These are phyloP conservation scores for Aureobasidium sp. DNA, from an alignment of 2,329 filamentous ascomycete species.

Conservation along the genomic window DNA sequence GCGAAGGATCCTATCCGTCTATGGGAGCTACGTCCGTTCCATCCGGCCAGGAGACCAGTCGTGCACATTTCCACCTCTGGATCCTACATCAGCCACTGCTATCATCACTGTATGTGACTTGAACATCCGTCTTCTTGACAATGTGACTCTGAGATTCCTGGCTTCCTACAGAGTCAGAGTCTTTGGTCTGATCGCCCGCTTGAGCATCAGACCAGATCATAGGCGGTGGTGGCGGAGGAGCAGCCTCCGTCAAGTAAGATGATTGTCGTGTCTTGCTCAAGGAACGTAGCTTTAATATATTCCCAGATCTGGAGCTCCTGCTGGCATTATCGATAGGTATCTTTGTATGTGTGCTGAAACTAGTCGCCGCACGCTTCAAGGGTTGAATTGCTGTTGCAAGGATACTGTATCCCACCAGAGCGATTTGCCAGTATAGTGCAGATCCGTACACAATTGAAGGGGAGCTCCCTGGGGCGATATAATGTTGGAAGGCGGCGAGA, in stretches of 20 bases:
- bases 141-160: neutral
- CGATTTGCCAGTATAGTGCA: neutral
- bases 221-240: neutral
- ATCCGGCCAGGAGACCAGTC: too few relatives aligned
- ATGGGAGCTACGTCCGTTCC: too few relatives aligned
- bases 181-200: neutral
- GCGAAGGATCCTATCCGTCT: too few relatives aligned
- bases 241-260: neutral
- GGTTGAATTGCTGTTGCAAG: neutral
- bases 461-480: neutral
- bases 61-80: neutral
- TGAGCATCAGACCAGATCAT: neutral
- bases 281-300: neutral
- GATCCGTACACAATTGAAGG: neutral
- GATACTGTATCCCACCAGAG: neutral
- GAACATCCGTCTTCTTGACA: neutral
- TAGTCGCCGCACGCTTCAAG: neutral
- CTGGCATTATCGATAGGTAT: neutral
- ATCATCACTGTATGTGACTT: neutral
- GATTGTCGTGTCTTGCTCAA: neutral
- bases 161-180: neutral
- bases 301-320: neutral
- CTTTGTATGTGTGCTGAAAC: neutral
- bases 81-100: neutral
- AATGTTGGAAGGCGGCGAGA: neutral